Base-by-base conservation (phyloP, 1,139 yeast genomes). In the Meyerozyma guilliermondii region DNA sequence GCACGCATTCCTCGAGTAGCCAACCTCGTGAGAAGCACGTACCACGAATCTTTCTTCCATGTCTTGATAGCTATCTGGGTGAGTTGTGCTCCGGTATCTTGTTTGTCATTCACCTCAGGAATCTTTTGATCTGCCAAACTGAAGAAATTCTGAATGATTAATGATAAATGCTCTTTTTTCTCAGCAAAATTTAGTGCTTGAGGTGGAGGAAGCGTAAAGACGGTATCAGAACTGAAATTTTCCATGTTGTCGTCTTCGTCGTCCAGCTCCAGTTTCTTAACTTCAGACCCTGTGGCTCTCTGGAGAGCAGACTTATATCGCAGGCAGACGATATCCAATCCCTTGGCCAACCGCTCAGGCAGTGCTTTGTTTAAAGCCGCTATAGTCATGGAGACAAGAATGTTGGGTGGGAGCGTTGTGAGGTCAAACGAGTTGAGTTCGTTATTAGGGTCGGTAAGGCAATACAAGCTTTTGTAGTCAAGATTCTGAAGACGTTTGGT, bases 11-110 rank as follows among this genome's bases (percentile, higher is more conserved):
- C 97, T 51, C 97, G 68, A 0, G 96, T 83, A 0, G 94, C 86
- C 40, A 89, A 65, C 53, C 98, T 68, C 1, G 89, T 78, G 33
- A 88, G 67, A n/a, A 91, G 58, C 9, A 82, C 68, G 14, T 87
- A 65, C 96, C 96, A 88, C 1, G 92, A 80, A 50, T 81, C 83
- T 43, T 76, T 75, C 39, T 75, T 77, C 91, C 92, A 85, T 29
- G 76, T 68, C 18, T 73, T 65, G 24, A 80, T 77, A 3, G 85
- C 86, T 9, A 78, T 71, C 46, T 71, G 77, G 2, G 76, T 68
- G 38, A 80, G 64, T 2, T 54, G 60, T 7, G 51, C 46, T 50
- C 58, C 53, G 7, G 53, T 52, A 41, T 46, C 53, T 7, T 60
- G 56, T 11, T 49, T 51, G 24, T 59, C 62, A 6, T 44, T 49